Base-by-base conservation (phyloP, 768 basidiomycete species). In the Pleurotus giganteus region DNA sequence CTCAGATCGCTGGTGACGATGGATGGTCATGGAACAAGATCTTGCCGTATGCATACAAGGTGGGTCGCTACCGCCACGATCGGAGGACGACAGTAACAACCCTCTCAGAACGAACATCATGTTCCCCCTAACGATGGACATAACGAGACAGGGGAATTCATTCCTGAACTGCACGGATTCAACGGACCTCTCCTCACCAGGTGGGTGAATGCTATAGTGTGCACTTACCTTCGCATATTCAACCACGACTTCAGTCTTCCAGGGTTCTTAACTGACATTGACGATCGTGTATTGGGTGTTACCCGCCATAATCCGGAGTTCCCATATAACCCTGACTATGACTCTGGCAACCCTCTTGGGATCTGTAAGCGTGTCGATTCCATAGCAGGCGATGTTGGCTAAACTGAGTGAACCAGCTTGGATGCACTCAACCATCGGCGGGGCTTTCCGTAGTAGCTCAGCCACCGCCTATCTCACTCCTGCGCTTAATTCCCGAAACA, bases 21-120 rank as follows among this genome's bases (percentile, higher is more conserved):
- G 69, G 71, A n/a, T 76, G 71, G 73, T 63, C 62, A 7, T 77
- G 75, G 75, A 57, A 66, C 27, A 64, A 63, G 8, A 64, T 77
- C 27, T 60, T 63, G 23, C 63, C 66, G 24, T 75, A 71, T 56
- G 58, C 65, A 32, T 47, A 47, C 19, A 69, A 65, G 56, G 68
- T 65, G 49, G 2, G 2, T 37, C 28, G 4, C 26, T 11, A 4
- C 15, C 19, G 6, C 6, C 5, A 6, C 4, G 24, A 43, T 28
- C 29, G 2, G 24, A 12, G 39, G n/a, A 24, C 27, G 12, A 8
- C 39, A 8, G 21, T 8, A 42, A 7, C n/a, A 9, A 43, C 5
- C 32, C 62, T 69, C 39, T 54, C 37, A 75, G 74, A 69, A 71
- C 59, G 75, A 77, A 61, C 67, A 68, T 46, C 64, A 69, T 28